Evolutionary conservation across 2,329 filamentous ascomycete genomes (phyloP), one percentile per base, ranked within the genome.

Genomic region (Cercospora sp.): DNA sequence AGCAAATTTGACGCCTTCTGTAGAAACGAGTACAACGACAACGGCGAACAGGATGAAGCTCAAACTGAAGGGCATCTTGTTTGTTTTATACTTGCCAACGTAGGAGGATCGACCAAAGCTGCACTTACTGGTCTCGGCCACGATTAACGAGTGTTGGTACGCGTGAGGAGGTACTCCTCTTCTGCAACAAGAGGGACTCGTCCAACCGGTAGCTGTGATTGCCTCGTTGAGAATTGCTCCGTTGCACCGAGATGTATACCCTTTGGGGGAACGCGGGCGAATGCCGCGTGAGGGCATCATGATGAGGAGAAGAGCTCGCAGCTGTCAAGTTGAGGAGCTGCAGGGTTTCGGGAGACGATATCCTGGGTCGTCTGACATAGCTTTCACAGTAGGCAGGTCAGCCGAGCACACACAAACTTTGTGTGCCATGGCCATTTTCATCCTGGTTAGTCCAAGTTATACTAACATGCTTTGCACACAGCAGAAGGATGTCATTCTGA

Each of bases 181-280:
- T 57, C 62, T 60, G n/a, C 40, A 28, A 37, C 28, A 32, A 16
- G 21, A 18, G 21, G 13, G 32, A 43, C 21, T 40, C 63, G 37
- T 63, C 26, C 55, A 59, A 26, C 21, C 43, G 34, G 34, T 21
- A 63, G 59, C 43, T 65, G 16, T 24, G 34, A 8, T 28, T 53
- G 40, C 18, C 43, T 61, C 64, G 64, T 61, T 16, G 28, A 30
- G 16, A 61, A 59, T 37, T 69, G 63, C 30, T 69, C 67, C 67
- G 60, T 61, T 69, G 34, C 67, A 37, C 63, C 67, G 67, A 69
- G 67, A 45, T 61, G 24, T 18, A 40, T 37, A 40, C 12, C 45
- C n/a, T 34, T 30, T 24, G 24, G 2, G 55, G 34, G 16, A 49
- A 21, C 9, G 30, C 53, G 53, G 51, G 51, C 5, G n/a, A 13